phyloP scores from a whole-genome alignment of 1,284 basidiomycete species.

The Abortiporus biennis region DNA sequence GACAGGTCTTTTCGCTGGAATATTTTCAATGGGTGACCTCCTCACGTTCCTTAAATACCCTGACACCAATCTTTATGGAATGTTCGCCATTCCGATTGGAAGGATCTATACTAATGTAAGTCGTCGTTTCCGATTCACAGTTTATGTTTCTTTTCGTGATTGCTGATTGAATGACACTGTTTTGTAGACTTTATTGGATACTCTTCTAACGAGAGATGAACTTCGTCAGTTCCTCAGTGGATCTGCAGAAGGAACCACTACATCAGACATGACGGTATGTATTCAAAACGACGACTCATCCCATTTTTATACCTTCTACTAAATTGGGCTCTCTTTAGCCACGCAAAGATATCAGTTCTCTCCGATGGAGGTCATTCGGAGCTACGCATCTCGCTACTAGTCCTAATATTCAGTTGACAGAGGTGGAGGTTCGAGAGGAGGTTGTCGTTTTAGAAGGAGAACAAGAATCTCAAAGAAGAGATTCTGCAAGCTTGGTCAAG shows the following conservation, averaged over 20 bases:
- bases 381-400: slow-evolving; percentile 3
- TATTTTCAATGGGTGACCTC: slow-evolving; percentile 39
- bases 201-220: slow-evolving; percentile 12
- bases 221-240: slow-evolving; percentile 10
- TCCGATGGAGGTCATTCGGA: background rate
- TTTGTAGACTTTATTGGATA: slow-evolving; percentile 14
- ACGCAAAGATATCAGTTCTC: background rate
- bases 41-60: slow-evolving; percentile 29
- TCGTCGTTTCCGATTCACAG: slow-evolving; percentile 1
- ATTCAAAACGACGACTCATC: background rate
- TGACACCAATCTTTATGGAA: slow-evolving; percentile 34
- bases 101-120: slow-evolving; percentile 39
- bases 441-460: slow-evolving; percentile 10
- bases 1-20: slow-evolving; percentile 36
- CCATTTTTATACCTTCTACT: background rate
- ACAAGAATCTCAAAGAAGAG: background rate
- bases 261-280: slow-evolving; percentile 8
- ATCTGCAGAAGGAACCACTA: too few relatives aligned
- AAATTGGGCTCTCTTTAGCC: background rate
- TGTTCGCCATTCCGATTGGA: slow-evolving; percentile 39
- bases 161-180: background rate
- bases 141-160: background rate
- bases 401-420: slow-evolving; percentile 8
- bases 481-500: too few relatives aligned
- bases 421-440: slow-evolving; percentile 12